Evolutionary conservation across 352 stramenopile species (phyloP).

Genomic region (Nothophytophthora sp.): DNA sequence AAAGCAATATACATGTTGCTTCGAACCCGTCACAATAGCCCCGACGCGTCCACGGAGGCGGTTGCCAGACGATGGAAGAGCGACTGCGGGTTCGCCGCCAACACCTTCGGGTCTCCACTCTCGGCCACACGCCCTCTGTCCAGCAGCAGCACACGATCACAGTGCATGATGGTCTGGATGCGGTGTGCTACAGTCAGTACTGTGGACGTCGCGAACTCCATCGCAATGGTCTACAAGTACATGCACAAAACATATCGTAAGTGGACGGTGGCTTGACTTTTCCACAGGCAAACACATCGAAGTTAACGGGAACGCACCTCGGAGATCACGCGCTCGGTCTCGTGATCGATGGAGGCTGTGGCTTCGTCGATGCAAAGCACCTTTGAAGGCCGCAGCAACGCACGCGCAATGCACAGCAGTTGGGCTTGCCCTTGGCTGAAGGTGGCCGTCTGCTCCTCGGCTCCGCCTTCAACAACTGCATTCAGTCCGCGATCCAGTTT

Average conservation of each 20-base stretch:
- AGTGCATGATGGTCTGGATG: constrained; percentile 95
- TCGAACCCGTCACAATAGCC: constrained; percentile 11
- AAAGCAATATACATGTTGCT: no score
- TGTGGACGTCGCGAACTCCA: constrained; percentile 93
- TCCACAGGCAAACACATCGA: no score
- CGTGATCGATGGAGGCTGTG: constrained; percentile 89
- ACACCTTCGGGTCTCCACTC: constrained; percentile 35
- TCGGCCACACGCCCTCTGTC: constrained; percentile 60
- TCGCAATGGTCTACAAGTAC: constrained; percentile 83
- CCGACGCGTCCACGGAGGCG: constrained; percentile 3
- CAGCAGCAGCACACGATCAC: constrained; percentile 84
- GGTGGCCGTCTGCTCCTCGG: constrained; percentile 35
- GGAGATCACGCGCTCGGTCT: constrained; percentile 74
- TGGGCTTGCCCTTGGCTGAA: constrained; percentile 88
- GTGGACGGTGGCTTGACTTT: no score
- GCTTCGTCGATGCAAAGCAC: constrained; percentile 96
- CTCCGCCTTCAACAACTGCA: constrained; percentile 37
- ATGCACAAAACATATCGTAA: constrained; percentile 7
- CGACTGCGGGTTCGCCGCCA: constrained; percentile 36
- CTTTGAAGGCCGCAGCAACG: constrained; percentile 88
- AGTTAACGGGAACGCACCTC: constrained; percentile 31
- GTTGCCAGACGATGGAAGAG: constrained; percentile 46
- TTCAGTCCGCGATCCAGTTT: constrained; percentile 53
- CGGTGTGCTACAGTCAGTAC: constrained; percentile 98
- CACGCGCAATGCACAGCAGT: constrained; percentile 95